A percentile compares a stretch with the other conserved stretches of the same genome.
These are phyloP conservation scores for Avena atlantica DNA, from an alignment of 176 grass and related monocot species.

Conservation along the genomic window DNA sequence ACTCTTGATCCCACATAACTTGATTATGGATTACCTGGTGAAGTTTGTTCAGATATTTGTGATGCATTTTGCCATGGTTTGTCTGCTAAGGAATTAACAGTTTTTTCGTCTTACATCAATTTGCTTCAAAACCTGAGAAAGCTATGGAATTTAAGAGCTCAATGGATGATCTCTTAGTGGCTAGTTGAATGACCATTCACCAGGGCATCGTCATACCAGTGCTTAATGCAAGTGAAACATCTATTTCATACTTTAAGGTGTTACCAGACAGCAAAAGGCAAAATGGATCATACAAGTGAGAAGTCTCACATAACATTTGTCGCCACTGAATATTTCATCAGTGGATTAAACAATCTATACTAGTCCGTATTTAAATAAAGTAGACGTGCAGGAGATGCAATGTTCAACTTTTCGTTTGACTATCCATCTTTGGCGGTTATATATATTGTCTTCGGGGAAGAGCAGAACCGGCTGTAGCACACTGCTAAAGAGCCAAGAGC, in stretches of 20 bases:
- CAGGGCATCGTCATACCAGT: neutral
- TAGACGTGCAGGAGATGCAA: neutral
- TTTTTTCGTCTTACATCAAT: neutral
- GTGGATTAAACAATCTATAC: neutral
- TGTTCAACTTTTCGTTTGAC: neutral
- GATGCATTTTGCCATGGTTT: neutral
- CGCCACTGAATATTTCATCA: neutral
- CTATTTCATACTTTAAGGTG: neutral
- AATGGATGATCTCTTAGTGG: neutral
- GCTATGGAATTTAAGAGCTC: neutral
- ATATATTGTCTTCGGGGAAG: neutral
- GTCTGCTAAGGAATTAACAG: neutral
- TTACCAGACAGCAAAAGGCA: neutral
- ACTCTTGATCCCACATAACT: neutral
- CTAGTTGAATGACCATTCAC: conserved; percentile 1
- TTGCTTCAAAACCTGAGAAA: neutral
- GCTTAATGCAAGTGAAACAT: neutral
- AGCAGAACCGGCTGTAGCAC: neutral
- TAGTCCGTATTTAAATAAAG: conserved; percentile 7
- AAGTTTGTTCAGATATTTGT: neutral
- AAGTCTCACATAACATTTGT: neutral
- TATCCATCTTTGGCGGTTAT: neutral
- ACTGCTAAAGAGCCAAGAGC: neutral
- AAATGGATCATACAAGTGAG: neutral
- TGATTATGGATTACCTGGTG: conserved; percentile 3